Evolutionary conservation across 1,284 basidiomycete species (phyloP), one percentile per base, ranked within the genome.

Genomic region (Cryptococcus depauperatus): DNA sequence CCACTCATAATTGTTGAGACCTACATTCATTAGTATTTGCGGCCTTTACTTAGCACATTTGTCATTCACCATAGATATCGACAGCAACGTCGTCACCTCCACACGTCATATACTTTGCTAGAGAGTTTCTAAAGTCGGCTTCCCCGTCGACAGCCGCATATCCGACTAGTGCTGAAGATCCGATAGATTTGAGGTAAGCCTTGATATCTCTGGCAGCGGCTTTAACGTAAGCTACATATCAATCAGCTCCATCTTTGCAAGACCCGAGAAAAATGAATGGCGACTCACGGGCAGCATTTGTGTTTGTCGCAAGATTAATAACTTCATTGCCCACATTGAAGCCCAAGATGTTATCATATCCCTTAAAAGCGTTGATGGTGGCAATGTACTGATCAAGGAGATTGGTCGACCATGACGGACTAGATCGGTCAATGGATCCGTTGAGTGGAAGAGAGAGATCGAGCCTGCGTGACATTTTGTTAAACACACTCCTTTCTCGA

Each of bases 281-380:
- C 2, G 16, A 61, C 69, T 51, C 43, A 71, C 66, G 78, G 9
- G 81, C 79, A 14, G 83, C 80, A 35, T 71, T 73, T 13, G 85
- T 85, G 51, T 74, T 77, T 41, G 77, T 75, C 19, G 74, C 46
- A 16, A 61, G 64, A 26, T 76, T 79, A 51, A 91, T 79, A 16
- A 91, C 85, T 69, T 93, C 90, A 66, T 95, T 95, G 16, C 88
- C 90, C 47, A 95, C 76, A 63, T 91, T 91, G 73, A 66, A 80
- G 2, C 80, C 85, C 43, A 90, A 72, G 27, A 90, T 77, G 57
- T 91, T 91, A 73, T 84, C 78, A 59, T 91, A 92, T 61, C 83
- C 55, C 43, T 75, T 75, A 74, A 93, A 92, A 0, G 72, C 75
- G 54, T 88, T 75, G 57, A 92, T 84, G 26, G 87, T 91, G 26